Percentiles rank a stretch among this genome's conserved stretches.
Evolutionary conservation across 352 stramenopile species (phyloP).

Genomic region (Pythium aquatile): DNA sequence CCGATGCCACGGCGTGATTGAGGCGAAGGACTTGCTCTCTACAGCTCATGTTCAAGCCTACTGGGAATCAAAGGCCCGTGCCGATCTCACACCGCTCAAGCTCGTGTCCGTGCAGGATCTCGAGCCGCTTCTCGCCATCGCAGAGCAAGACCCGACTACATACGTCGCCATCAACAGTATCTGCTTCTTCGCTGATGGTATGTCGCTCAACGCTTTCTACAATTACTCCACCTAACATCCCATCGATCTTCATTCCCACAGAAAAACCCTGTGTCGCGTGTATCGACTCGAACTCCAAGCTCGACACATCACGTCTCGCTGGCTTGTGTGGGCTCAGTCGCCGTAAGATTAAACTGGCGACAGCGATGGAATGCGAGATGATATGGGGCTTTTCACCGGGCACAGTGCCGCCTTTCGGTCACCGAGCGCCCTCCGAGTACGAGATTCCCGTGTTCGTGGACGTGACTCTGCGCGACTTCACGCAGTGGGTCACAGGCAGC

Average conservation of each 20-base stretch:
- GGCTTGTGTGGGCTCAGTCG: slow-evolving; percentile 47
- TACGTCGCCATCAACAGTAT: slow-evolving; percentile 69
- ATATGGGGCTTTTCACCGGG: slow-evolving; percentile 67
- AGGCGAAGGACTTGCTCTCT: slow-evolving; percentile 28
- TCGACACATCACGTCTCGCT: slow-evolving; percentile 61
- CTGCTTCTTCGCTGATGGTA: slow-evolving; percentile 73
- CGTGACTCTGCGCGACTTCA: slow-evolving; percentile 30
- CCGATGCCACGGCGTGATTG: not conserved
- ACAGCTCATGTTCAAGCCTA: slow-evolving; percentile 32
- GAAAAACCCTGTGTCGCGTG: slow-evolving; percentile 54
- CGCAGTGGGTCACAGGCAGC: slow-evolving; percentile 47
- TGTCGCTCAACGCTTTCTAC: too few relatives aligned
- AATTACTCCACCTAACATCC: too few relatives aligned
- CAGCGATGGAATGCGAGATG: slow-evolving; percentile 46
- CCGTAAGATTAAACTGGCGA: slow-evolving; percentile 70
- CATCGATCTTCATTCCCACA: slow-evolving; percentile 14
- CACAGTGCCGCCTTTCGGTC: slow-evolving; percentile 60
- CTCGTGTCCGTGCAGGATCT: slow-evolving; percentile 41
- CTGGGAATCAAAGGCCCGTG: slow-evolving; percentile 25
- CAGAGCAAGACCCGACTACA: slow-evolving; percentile 20
- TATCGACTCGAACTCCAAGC: slow-evolving; percentile 52
- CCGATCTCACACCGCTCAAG: slow-evolving; percentile 17
- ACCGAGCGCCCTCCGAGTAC: slow-evolving; percentile 18
- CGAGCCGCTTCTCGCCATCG: slow-evolving; percentile 30
- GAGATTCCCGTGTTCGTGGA: slow-evolving; percentile 43